Conservation (phyloP, 257 asterid species). For the Apocynum venetum region DNA sequence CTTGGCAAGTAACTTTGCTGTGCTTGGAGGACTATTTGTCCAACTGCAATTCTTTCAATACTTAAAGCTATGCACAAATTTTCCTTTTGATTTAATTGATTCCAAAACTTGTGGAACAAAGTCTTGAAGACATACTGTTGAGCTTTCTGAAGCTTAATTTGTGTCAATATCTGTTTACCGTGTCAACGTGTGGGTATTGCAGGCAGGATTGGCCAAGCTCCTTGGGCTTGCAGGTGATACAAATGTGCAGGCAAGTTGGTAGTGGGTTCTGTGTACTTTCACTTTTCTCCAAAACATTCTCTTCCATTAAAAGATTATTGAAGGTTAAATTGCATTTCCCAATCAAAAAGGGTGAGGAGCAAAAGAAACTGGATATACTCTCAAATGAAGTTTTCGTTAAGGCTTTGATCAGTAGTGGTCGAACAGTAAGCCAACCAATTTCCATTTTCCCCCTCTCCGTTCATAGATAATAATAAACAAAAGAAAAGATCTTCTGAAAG, state of each 20-base stretch:
- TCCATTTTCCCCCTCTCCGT: neutral
- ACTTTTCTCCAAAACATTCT: neutral
- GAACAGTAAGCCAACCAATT: slow-evolving; percentile 55
- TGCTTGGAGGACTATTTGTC: neutral
- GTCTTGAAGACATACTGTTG: neutral
- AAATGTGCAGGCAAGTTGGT: slow-evolving; percentile 76
- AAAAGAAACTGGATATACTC: slow-evolving; percentile 92
- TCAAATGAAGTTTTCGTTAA: slow-evolving; percentile 90
- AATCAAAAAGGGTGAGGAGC: slow-evolving; percentile 77
- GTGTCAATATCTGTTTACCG: neutral
- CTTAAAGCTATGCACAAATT: neutral
- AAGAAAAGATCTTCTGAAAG: neutral
- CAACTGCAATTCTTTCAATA: neutral
- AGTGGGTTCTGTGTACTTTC: neutral
- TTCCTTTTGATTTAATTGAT: neutral
- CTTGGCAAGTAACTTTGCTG: neutral
- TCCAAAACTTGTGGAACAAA: neutral
- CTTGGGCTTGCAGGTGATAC: slow-evolving; percentile 98
- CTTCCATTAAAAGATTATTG: neutral
- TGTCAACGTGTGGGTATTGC: slow-evolving; percentile 22
- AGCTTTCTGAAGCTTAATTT: neutral
- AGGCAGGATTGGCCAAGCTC: slow-evolving; percentile 97
- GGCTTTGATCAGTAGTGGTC: slow-evolving; percentile 92
- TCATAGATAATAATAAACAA: neutral
- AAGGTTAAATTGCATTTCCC: slow-evolving; percentile 7